These are phyloP conservation scores for Sclerotinia nivalis DNA, from an alignment of 2,329 filamentous ascomycete species.

Conservation along the genomic window DNA sequence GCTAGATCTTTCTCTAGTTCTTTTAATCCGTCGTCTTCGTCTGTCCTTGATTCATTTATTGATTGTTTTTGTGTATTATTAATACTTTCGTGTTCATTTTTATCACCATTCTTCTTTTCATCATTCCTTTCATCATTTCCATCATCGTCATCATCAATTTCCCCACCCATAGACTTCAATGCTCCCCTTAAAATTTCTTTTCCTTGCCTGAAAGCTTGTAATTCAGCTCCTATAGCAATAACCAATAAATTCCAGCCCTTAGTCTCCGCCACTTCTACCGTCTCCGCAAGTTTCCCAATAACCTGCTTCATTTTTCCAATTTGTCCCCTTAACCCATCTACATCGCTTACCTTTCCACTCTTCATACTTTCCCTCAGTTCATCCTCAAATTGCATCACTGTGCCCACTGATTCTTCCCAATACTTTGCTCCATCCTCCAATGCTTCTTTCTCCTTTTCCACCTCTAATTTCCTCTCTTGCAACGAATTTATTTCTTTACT, in stretches of 20 bases:
- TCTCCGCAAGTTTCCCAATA: slow-evolving; percentile 55
- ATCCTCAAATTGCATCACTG: slow-evolving; percentile 65
- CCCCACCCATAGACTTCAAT: slow-evolving; percentile 30
- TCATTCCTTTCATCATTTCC: slow-evolving; percentile 26
- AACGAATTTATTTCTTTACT: slow-evolving; percentile 60
- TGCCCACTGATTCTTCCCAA: slow-evolving; percentile 63
- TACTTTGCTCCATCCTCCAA: slow-evolving; percentile 66
- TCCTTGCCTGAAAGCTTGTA: slow-evolving; percentile 65
- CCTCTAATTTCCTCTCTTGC: slow-evolving; percentile 54
- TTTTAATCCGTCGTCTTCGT: slow-evolving; percentile 14
- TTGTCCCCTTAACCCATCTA: slow-evolving; percentile 48
- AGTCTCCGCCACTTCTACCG: slow-evolving; percentile 56
- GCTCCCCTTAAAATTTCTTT: slow-evolving; percentile 53
- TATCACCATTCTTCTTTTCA: slow-evolving; percentile 28
- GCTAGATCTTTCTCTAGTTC: slow-evolving; percentile 13
- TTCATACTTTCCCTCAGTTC: slow-evolving; percentile 59
- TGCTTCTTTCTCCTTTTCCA: slow-evolving; percentile 63
- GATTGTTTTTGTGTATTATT: neutral
- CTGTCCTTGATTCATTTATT: neutral
- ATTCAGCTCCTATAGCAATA: slow-evolving; percentile 72
- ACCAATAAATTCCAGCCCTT: slow-evolving; percentile 74
- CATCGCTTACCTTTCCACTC: slow-evolving; percentile 42
- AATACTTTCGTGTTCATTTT: neutral
- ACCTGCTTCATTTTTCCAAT: slow-evolving; percentile 58
- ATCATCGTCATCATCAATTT: neutral